Evolutionary conservation across 768 basidiomycete species (phyloP).

Genomic region (Trametes gibbosa): DNA sequence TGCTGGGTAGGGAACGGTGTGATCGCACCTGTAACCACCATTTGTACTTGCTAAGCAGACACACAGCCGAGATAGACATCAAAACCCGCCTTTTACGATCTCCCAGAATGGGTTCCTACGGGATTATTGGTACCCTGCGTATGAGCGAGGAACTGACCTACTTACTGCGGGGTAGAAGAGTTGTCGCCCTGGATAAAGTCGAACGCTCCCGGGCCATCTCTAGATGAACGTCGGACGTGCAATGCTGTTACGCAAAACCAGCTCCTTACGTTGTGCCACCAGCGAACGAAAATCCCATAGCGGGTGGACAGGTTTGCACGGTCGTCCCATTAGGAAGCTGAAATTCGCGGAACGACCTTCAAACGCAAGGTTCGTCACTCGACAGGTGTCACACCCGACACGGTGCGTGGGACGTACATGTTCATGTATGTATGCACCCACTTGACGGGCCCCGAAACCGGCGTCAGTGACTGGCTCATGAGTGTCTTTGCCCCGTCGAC

Average conservation of each 20-base stretch:
- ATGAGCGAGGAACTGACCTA: slow-evolving; percentile 3
- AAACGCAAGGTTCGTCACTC: too few species aligned
- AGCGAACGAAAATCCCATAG: slow-evolving; percentile 73
- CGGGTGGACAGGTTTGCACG: slow-evolving; percentile 74
- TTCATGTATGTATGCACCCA: slow-evolving; percentile 69
- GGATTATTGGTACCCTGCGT: not conserved
- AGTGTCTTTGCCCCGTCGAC: slow-evolving; percentile 65
- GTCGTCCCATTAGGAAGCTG: slow-evolving; percentile 61
- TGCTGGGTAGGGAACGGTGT: slow-evolving; percentile 62
- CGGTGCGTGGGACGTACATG: slow-evolving; percentile 50
- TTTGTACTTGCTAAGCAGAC: not conserved
- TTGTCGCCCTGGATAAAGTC: slow-evolving; percentile 78
- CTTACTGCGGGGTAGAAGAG: slow-evolving; percentile 54
- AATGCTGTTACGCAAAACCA: not conserved
- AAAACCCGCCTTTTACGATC: slow-evolving; percentile 55
- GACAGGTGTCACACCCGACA: too few species aligned
- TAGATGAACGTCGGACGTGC: slow-evolving; percentile 23
- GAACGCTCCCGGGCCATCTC: slow-evolving; percentile 79
- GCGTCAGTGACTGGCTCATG: slow-evolving; percentile 47
- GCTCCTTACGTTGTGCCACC: slow-evolving; percentile 71
- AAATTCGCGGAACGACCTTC: slow-evolving; percentile 64
- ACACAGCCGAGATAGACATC: not conserved
- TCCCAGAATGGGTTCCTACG: slow-evolving; percentile 78
- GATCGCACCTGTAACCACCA: slow-evolving; percentile 42
- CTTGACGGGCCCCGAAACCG: slow-evolving; percentile 59